Evolutionary conservation across 495 filamentous ascomycete species (phyloP), one percentile per base, ranked within the genome.

Genomic region (Neurospora terricola): DNA sequence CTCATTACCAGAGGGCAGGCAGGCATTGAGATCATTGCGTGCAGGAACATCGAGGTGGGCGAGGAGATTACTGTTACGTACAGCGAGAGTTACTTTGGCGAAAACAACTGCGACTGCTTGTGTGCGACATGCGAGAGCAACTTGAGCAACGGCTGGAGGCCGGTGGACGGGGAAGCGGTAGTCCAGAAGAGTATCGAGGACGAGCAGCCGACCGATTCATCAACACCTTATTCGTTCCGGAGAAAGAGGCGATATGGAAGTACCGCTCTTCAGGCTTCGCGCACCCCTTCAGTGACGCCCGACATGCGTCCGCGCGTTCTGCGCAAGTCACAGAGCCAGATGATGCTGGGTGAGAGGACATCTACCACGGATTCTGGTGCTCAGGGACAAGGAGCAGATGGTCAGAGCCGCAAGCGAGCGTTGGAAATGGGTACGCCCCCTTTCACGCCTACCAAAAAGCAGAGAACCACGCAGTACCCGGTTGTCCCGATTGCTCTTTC

Each of bases 21-120:
- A 75, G 93, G 94, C 39, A 97, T 99, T 84, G 90, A 94, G 77
- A 91, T 99, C 45, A 85, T 94, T 66, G 90, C 96, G 7, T 86
- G 87, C 27, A 89, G 90, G 72, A 86, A 96, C 74, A 97, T 99
- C 38, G 87, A 91, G 34, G 84, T 91, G 4, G 96, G 94, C 5
- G 94, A 98, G 72, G 96, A 98, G 81, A 96, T 99, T 74, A 98
- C 96, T 0, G 94, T 98, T 1, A 92, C 88, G 4, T 99, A 99
- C 79, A 92, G 94, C 14, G 94, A 97, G 39, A 92, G 96, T 77
- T 99, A 99, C 79, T 99, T 99, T 81, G 96, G 96, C 4, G 89
- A 91, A 43, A 90, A 94, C 76, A 99, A 99, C 76, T 93, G 93
- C 78, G 96, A 99, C 79, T 99, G 96, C 80, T 85, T 99, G 3